A percentile compares a stretch with the other conserved stretches of the same genome.
phyloP scores from a whole-genome alignment of 2,329 filamentous ascomycete species.

The Colletotrichum sp. region DNA sequence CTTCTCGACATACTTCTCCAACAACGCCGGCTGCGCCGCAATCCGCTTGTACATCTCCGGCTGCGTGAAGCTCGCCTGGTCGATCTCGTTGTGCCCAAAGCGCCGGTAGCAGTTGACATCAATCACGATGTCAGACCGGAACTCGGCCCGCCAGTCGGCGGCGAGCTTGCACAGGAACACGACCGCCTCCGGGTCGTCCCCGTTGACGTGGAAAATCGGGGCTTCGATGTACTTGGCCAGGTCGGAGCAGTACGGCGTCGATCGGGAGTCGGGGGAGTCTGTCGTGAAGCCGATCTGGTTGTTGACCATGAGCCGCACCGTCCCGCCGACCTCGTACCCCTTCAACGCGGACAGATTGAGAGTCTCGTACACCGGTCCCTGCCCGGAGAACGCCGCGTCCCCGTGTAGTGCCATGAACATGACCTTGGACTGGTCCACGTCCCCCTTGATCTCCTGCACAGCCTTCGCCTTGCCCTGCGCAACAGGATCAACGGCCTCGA shows the following conservation, averaged over 20 bases:
- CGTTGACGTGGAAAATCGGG: conserved; percentile 98
- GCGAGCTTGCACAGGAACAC: conserved; percentile 98
- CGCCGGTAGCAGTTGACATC: conserved; percentile 99
- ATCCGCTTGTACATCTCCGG: conserved; percentile 99
- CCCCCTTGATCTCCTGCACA: conserved; percentile 97
- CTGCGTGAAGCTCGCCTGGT: conserved; percentile 99
- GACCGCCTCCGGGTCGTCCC: conserved; percentile 95
- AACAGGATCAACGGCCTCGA: conserved; percentile 97
- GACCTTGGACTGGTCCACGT: conserved; percentile 86
- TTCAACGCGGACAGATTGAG: conserved; percentile 96
- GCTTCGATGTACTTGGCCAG: conserved; percentile 98
- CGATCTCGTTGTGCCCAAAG: conserved; percentile 98
- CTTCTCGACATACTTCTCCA: conserved; percentile 91
- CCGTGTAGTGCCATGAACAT: conserved; percentile 97
- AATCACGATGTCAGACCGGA: conserved; percentile 97
- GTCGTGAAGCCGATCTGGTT: conserved; percentile 99
- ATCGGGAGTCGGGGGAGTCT: conserved; percentile 93
- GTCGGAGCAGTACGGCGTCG: conserved; percentile 97
- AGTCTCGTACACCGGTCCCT: conserved; percentile 97
- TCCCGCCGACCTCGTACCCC: conserved; percentile 95
- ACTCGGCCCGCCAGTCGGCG: conserved; percentile 96
- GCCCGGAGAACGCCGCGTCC: conserved; percentile 94
- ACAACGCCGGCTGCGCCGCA: conserved; percentile 77
- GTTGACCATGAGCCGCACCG: conserved; percentile 96
- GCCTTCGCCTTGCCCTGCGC: conserved; percentile 96